Base-by-base conservation (phyloP, 352 stramenopile species). In the Phytophthora ramorum region DNA sequence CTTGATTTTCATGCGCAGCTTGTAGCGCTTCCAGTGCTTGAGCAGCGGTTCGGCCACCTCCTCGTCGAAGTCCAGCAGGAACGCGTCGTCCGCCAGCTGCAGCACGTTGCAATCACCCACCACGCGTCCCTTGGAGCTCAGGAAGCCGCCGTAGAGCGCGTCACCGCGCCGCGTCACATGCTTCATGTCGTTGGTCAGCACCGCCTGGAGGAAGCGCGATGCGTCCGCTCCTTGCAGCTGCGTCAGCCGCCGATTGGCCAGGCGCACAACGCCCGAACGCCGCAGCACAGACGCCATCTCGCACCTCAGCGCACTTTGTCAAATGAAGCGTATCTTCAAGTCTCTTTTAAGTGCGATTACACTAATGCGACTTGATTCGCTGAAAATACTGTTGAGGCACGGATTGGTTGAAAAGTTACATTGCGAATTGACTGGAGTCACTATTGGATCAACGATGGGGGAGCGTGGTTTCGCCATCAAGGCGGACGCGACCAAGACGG, bases 21-120 rank as follows among this genome's bases (percentile, higher is more conserved):
- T 96, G 78, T 96, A 96, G 49, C 87, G 80, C 71, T 92, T 94
- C 83, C 85, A 93, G 73, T 95, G 87, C 69, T 96, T 95, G 50
- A 75, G 65, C 26, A 94, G 55, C 5, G 90, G 52, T 5, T 87
- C 79, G 12, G 75, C 64, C 32, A 93, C 71, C 17, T 63, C 58
- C 17, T 78, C 79, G 46, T 95, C 85, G 58, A 89, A 92, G 50
- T 93, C 87, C 28, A 95, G 22, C 34, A 93, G 46, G 53, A 92
- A 91, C 7, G 83, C 77, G 14, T 96, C 81, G 10, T 83, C 71
- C 70, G 88, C 66, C 22, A 91, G 58, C 47, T 89, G 81, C 28
- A 95, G 73, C 53, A 95, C 76, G 44, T 83, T 87, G 71, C 83
- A 92, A 58, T 96, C 87, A 37, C 85, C 85, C 8, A 95, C 65